Conservation (phyloP, 805 yeast species). For the Saturnispora diversa region DNA sequence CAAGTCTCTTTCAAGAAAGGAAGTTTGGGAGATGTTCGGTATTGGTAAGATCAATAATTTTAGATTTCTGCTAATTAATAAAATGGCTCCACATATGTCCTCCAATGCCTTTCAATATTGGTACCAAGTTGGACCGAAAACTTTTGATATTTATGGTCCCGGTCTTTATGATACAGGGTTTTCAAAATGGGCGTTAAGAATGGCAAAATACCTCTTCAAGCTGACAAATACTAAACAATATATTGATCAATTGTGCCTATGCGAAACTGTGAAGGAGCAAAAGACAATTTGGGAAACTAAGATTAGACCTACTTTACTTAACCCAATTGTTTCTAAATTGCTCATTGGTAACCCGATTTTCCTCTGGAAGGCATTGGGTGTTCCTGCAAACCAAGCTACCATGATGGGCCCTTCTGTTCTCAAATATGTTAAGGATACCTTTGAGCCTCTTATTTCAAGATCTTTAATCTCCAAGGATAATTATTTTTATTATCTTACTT, state of each 20-base stretch:
- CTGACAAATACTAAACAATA: conserved; percentile 44
- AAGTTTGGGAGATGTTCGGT: conserved; percentile 72
- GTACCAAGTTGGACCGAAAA: conserved; percentile 52
- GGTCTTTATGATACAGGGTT: conserved; percentile 80
- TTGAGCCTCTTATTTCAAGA: conserved; percentile 63
- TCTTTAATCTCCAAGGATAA: conserved; percentile 62
- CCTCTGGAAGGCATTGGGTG: conserved; percentile 86
- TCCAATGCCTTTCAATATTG: conserved; percentile 79
- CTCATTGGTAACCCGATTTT: conserved; percentile 78
- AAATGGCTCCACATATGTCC: conserved; percentile 62
- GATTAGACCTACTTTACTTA: conserved; percentile 63
- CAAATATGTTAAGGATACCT: conserved; percentile 66
- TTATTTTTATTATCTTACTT: conserved; percentile 66
- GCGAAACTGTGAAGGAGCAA: conserved; percentile 57
- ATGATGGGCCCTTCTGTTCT: conserved; percentile 70
- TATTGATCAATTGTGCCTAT: conserved; percentile 48
- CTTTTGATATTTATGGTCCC: conserved; percentile 45
- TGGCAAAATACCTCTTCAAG: conserved; percentile 53
- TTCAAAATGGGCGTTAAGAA: conserved; percentile 76
- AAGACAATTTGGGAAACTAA: conserved; percentile 51
- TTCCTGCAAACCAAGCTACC: conserved; percentile 74
- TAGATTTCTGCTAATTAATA: conserved; percentile 41
- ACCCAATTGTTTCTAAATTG: conserved; percentile 57
- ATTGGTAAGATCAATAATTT: conserved; percentile 56
- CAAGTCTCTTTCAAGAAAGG: conserved; percentile 45